Base-by-base conservation (phyloP, 768 basidiomycete species). In the Lactifluus pinguis region DNA sequence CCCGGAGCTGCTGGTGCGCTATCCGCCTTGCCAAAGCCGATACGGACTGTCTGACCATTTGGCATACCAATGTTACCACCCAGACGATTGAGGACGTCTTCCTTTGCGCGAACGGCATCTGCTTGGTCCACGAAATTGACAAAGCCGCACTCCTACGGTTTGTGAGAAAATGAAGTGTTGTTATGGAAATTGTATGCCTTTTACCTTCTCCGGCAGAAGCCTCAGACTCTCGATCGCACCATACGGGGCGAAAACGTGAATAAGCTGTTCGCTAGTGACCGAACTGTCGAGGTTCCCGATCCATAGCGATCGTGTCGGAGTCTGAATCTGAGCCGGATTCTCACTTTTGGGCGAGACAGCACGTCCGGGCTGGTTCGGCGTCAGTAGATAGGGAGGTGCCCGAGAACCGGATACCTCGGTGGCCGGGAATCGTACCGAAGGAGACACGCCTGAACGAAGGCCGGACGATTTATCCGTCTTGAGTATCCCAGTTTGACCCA, bases 21-120 rank as follows among this genome's bases (percentile, higher is more conserved):
- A 69, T 98, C 95, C 2, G 93, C 93, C 72, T 98, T 99, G 29
- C 95, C 97, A 70, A 97, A 99, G 2, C 97, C 97, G 69, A 99
- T 95, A 49, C 97, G 87, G 55, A 99, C 95, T 1, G 92, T 92
- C 72, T 94, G 92, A 14, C 94, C 93, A 65, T 95, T 95, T 4
- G 91, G 88, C 83, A 95, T 89, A 55, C 90, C 89, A 62, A 97
- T 93, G 66, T 92, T 89, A 7, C 95, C 95, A 50, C 93, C 93
- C 29, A 98, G 82, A 25, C 95, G 85, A 72, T 95, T 98, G 56
- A 97, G 79, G 44, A 99, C 95, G 73, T 99, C 97, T 30, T 99
- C 97, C 70, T 97, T 95, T 13, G 97, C 97, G 60, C 92, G 86
- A 65, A 98, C 86, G n/a, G 95, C 95, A 72, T 98, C 95, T 1